Evolutionary conservation across 306 rosid genomes (phyloP), one percentile per base, ranked within the genome.

Genomic region (Erythrophleum fordii): DNA sequence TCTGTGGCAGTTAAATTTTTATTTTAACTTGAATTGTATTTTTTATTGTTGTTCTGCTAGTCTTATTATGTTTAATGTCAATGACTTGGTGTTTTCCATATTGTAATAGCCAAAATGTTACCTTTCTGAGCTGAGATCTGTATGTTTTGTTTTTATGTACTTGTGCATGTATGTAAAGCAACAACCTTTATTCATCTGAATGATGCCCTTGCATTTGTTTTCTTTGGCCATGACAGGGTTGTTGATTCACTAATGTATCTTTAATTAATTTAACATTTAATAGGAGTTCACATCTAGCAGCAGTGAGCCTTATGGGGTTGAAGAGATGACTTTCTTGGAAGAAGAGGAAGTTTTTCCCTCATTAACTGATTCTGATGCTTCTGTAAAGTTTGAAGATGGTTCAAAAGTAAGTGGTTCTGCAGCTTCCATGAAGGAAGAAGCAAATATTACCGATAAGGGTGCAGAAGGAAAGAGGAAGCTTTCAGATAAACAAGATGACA

Each of bases 311-410:
- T 93, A 90, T 78, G 89, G 80, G 73, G 65, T 91, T 72, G 93
- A 90, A 59, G 97, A 96, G 71, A 96, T 96, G 99, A 92, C 92
- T 59, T 96, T 96, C 83, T 75, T 85, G 85, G 66, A 82, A 84
- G 99, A 92, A 81, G 99, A 95, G 82, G 98, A 93, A 85, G 88
- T 96, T 69, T 89, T 93, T 72, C 87, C 89, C 11, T 69, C 73
- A 55, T 75, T 79, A 49, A 72, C 80, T 72, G 80, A 76, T 88
- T 74, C 91, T 59, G 90, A 87, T 53, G 69, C 81, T 87, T 74
- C 86, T 52, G 66, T 81, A 53, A 72, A 72, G 56, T 48, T 77
- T 77, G 95, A 90, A 77, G 93, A 75, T 42, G 80, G 65, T 84
- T 83, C 86, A 79, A 73, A 85, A 49, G 77, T 62, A 80, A 81